Conservation (phyloP, 441 rosid species). For the Arabidopsis lyrata region DNA sequence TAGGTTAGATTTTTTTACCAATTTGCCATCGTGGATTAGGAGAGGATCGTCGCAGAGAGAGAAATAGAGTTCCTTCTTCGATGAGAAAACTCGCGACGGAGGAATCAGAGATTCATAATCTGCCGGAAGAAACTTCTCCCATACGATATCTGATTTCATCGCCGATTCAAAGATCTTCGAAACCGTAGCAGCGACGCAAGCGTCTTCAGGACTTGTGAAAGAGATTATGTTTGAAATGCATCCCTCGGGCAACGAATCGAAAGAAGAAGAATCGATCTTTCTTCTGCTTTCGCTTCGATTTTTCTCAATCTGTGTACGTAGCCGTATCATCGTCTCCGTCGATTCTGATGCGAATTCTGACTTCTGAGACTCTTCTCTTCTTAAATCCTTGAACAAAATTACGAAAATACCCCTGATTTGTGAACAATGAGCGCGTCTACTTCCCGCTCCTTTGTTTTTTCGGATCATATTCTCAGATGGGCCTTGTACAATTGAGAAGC, state of each 20-base stretch:
- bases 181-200: constrained; percentile 49
- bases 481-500: no score
- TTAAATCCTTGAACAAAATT: neutral
- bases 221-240: constrained; percentile 48
- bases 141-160: constrained; percentile 55
- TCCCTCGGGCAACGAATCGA: constrained; percentile 41
- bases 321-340: neutral
- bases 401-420: neutral
- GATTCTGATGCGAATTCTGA: neutral
- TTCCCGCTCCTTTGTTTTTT: no score
- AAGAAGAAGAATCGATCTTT: neutral
- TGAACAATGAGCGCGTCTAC: no score
- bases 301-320: neutral
- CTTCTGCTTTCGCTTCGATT: no score
- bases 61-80: constrained; percentile 42
- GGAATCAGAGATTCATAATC: constrained; percentile 47
- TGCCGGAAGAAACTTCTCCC: constrained; percentile 62
- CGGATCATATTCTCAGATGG: no score
- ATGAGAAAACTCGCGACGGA: constrained; percentile 15
- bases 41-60: constrained; percentile 33
- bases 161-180: constrained; percentile 53
- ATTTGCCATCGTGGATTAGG: constrained; percentile 35
- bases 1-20: constrained; percentile 22
- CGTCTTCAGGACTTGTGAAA: constrained; percentile 47
- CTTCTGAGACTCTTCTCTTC: no score